Conservation (phyloP, 768 basidiomycete species). For the Amanita brunnescens region DNA sequence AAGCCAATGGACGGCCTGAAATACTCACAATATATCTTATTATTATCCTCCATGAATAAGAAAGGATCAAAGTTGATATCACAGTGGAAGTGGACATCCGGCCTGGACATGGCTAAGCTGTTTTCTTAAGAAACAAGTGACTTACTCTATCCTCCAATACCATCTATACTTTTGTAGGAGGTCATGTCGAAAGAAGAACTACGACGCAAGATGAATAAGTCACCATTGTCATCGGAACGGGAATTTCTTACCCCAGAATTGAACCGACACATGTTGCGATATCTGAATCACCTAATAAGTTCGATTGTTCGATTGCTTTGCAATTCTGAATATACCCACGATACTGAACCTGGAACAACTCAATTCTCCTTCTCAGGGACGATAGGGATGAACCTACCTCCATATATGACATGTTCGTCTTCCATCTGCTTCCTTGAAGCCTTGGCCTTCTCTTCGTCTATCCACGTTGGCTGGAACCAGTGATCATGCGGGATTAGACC, state of each 20-base stretch:
- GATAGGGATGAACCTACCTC: slow-evolving; percentile 24
- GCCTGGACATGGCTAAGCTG: slow-evolving; percentile 25
- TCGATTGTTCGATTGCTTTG: neutral
- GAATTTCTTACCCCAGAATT: slow-evolving; percentile 45
- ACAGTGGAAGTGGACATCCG: slow-evolving; percentile 70
- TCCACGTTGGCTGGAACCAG: slow-evolving; percentile 69
- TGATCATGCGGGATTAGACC: slow-evolving; percentile 57
- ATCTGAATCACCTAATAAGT: slow-evolving; percentile 20
- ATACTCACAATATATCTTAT: slow-evolving; percentile 59
- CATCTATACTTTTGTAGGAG: slow-evolving; percentile 59
- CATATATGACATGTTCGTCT: slow-evolving; percentile 35
- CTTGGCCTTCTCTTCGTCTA: slow-evolving; percentile 60
- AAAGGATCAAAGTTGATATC: slow-evolving; percentile 63
- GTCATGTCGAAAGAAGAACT: slow-evolving; percentile 69
- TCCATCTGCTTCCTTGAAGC: slow-evolving; percentile 53
- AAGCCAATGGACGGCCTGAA: neutral
- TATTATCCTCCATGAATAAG: slow-evolving; percentile 58
- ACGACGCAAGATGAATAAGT: neutral
- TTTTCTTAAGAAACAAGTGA: slow-evolving; percentile 11
- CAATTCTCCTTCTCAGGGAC: neutral
- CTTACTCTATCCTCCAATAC: slow-evolving; percentile 74
- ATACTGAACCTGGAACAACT: slow-evolving; percentile 1
- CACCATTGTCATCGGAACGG: neutral
- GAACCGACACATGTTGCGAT: slow-evolving; percentile 66
- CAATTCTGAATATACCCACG: slow-evolving; percentile 19